Evolutionary conservation across 1,284 basidiomycete genomes (phyloP), one percentile per base, ranked within the genome.

Genomic region (Chiua sp.): DNA sequence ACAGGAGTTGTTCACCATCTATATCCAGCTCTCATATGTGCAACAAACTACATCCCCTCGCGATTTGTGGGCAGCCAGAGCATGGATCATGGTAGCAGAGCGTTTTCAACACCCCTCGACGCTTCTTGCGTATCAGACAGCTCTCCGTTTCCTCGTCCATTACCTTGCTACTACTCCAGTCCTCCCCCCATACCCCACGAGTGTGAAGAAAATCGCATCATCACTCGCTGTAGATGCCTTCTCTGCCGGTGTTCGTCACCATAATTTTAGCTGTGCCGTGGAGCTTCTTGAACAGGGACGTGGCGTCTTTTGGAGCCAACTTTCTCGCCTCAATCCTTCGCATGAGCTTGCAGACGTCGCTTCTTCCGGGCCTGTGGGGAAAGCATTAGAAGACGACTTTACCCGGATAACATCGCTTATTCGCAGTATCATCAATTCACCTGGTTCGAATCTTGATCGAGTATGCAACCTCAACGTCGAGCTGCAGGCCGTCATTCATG

Each of bases 101-200:
- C 22, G 10, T 23, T 42, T 20, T 26, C 4, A n/a, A 26, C 61
- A 63, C 35, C 53, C 32, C 26, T 42, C 61, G 8, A 55, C n/a
- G 3, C 23, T 59, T 26, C 28, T 58, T 18, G 61, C 61, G 2
- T 59, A 56, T 33, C 32, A 42, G 42, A 61, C 47, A 10, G 47
- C 46, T 3, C 59, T 61, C 22, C 54, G 15, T 15, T 50, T 62
- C 2, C 48, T 62, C 1, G 51, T 57, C 2, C 51, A 39, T 3
- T 47, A 58, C 23, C 54, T 62, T 6, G 16, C 47, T 42, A 51
- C 32, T 4, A 44, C 62, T 13, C 60, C 60, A 13, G 20, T 54
- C 22, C 18, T 60, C 10, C 54, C 60, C 23, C 51, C 57, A 23
- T 26, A 51, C 16, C 39, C 53, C 13, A 13, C 5, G 2, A 13